Evolutionary conservation across 345 rosid genomes (phyloP).

Genomic region (Euphorbia tirucalli): DNA sequence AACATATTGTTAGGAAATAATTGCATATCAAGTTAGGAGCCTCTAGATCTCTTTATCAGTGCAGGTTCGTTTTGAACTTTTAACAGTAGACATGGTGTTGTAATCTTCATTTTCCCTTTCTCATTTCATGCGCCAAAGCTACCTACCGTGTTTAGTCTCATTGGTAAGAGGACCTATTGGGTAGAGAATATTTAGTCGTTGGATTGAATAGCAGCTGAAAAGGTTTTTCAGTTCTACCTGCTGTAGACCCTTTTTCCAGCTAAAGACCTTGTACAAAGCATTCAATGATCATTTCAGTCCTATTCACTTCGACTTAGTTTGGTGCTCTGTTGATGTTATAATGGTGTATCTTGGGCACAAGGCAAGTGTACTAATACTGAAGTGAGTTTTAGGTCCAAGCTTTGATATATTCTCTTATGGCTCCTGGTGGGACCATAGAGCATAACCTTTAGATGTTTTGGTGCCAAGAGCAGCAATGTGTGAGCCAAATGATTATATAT

Average conservation of each 20-base stretch:
- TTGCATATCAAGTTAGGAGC: not conserved
- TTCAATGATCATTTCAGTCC: not conserved
- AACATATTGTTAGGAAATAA: constrained; percentile 5
- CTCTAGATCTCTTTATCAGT: no score
- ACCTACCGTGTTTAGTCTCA: not conserved
- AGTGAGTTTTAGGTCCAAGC: not conserved
- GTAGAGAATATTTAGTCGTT: not conserved
- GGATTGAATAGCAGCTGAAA: not conserved
- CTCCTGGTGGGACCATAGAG: not conserved
- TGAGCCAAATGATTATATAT: no score
- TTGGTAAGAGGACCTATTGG: not conserved
- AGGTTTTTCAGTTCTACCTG: not conserved
- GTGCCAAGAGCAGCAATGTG: no score
- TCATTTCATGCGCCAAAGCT: not conserved
- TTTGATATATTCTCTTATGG: not conserved
- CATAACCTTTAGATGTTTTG: not conserved
- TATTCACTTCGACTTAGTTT: not conserved
- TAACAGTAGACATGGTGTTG: not conserved
- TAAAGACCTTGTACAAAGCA: no score
- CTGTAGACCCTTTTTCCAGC: constrained; percentile 1
- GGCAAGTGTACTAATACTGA: not conserved
- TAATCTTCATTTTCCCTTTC: not conserved
- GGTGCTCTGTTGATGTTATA: not conserved
- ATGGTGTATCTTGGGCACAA: not conserved
- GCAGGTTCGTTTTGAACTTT: no score